phyloP scores from a whole-genome alignment of 228 moss, liverwort and hornwort genomes.

The Sphagnum fallax region DNA sequence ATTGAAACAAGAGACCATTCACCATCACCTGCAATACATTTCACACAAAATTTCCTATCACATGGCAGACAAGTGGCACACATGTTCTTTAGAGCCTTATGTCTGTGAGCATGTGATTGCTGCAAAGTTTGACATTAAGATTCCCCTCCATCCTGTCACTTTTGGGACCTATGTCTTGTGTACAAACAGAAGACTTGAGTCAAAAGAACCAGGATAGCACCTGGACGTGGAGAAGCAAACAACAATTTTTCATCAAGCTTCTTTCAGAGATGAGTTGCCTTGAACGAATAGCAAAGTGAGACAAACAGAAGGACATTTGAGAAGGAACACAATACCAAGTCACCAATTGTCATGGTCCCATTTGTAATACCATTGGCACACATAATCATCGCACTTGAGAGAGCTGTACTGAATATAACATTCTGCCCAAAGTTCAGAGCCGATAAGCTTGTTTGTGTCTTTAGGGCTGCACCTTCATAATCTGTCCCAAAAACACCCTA shows the following conservation, averaged over 20 bases:
- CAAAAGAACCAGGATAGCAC: too few species aligned
- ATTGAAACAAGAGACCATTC: constrained; percentile 94
- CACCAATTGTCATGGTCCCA: constrained; percentile 94
- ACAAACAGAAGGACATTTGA: too few species aligned
- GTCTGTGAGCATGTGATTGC: too few species aligned
- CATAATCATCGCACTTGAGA: constrained; percentile 96
- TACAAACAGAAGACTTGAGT: too few species aligned
- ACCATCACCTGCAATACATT: constrained; percentile 84
- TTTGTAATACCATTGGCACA: constrained; percentile 86
- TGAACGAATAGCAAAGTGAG: too few species aligned
- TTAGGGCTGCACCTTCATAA: constrained; percentile 90
- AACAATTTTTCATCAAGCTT: too few species aligned
- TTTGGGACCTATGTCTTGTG: too few species aligned
- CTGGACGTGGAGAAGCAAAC: too few species aligned
- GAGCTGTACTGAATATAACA: constrained; percentile 87
- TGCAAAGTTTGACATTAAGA: too few species aligned
- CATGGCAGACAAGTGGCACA: not conserved
- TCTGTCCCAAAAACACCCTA: constrained; percentile 22
- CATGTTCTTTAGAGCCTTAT: too few species aligned
- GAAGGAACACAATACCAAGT: constrained; percentile 55
- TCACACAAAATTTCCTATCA: not conserved
- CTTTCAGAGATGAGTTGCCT: too few species aligned
- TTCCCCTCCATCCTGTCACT: too few species aligned
- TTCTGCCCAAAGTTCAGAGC: constrained; percentile 95
- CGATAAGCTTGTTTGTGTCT: constrained; percentile 96